A percentile compares a stretch with the other conserved stretches of the same genome.
These are phyloP conservation scores for Aspergillus saccharolyticus DNA, from an alignment of 495 filamentous ascomycete genomes.

Conservation along the genomic window DNA sequence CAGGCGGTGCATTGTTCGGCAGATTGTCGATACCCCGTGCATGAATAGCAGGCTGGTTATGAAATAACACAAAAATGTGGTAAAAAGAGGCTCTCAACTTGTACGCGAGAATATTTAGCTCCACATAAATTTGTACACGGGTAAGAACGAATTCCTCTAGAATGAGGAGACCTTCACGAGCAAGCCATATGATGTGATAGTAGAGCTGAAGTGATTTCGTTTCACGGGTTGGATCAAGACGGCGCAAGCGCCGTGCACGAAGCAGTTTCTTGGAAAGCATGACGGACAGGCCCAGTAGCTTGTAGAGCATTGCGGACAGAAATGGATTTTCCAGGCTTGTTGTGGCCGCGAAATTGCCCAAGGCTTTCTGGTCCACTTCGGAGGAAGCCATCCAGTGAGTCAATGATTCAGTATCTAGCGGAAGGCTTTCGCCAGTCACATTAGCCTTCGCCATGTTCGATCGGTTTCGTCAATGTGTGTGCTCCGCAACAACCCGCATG, in stretches of 20 bases:
- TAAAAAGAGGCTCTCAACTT: slow-evolving; percentile 93
- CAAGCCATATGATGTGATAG: slow-evolving; percentile 92
- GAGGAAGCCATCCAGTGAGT: slow-evolving; percentile 80
- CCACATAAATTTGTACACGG: slow-evolving; percentile 62
- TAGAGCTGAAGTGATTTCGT: slow-evolving; percentile 77
- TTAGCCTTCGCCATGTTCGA: slow-evolving; percentile 16
- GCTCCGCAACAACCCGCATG: not conserved
- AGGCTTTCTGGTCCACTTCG: slow-evolving; percentile 94
- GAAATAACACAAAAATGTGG: slow-evolving; percentile 94
- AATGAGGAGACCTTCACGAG: slow-evolving; percentile 83
- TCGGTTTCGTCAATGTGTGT: not conserved
- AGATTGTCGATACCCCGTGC: slow-evolving; percentile 38
- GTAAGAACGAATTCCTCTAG: slow-evolving; percentile 83
- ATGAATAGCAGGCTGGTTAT: slow-evolving; percentile 65
- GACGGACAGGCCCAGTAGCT: slow-evolving; percentile 84
- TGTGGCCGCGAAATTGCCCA: slow-evolving; percentile 76
- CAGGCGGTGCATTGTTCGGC: slow-evolving; percentile 17
- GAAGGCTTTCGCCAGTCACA: slow-evolving; percentile 7
- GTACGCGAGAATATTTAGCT: slow-evolving; percentile 79
- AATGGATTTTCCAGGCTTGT: slow-evolving; percentile 67
- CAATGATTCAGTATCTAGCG: slow-evolving; percentile 22
- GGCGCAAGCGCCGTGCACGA: slow-evolving; percentile 76
- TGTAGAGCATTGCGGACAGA: slow-evolving; percentile 77
- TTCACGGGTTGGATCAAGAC: slow-evolving; percentile 69
- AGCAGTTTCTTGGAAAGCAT: slow-evolving; percentile 81